phyloP scores from a whole-genome alignment of 176 grass and related monocot genomes.

The Canna indica region DNA sequence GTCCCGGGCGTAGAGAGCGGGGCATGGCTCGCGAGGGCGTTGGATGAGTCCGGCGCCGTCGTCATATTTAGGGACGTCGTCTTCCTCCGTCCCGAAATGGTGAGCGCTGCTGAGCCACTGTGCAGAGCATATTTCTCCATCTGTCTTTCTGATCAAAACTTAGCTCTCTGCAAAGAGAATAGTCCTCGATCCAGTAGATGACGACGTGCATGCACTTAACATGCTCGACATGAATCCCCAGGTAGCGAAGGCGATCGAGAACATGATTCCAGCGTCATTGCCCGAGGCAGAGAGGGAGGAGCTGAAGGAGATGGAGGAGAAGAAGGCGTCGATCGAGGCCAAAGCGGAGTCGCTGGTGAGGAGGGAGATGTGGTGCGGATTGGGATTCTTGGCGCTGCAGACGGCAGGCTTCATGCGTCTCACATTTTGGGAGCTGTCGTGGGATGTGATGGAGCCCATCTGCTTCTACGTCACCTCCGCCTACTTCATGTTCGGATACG shows the following conservation, averaged over 20 bases:
- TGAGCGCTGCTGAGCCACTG: slow-evolving; percentile 1
- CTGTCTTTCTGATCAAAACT: no score
- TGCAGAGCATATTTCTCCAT: background rate
- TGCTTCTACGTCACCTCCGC: slow-evolving; percentile 80
- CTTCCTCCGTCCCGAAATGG: slow-evolving; percentile 82
- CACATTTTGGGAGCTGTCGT: slow-evolving; percentile 94
- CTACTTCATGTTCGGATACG: slow-evolving; percentile 84
- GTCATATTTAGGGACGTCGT: slow-evolving; percentile 64
- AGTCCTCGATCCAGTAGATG: no score
- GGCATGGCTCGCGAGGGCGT: slow-evolving; percentile 24
- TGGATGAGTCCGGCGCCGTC: slow-evolving; percentile 67
- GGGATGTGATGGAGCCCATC: slow-evolving; percentile 98
- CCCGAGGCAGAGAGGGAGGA: slow-evolving; percentile 20
- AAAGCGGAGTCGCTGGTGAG: slow-evolving; percentile 29
- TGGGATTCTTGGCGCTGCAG: slow-evolving; percentile 49
- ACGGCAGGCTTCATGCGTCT: slow-evolving; percentile 78
- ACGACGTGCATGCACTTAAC: background rate
- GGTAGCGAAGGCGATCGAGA: slow-evolving; percentile 57
- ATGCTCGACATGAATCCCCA: background rate
- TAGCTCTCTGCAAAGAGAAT: no score
- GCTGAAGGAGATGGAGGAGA: slow-evolving; percentile 36
- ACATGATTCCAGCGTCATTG: slow-evolving; percentile 36
- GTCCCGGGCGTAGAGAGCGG: slow-evolving; percentile 46
- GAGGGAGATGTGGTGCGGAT: slow-evolving; percentile 67
- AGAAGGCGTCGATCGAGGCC: slow-evolving; percentile 56